Conservation (phyloP, 495 filamentous ascomycete species). For the Delitschia confertaspora region DNA sequence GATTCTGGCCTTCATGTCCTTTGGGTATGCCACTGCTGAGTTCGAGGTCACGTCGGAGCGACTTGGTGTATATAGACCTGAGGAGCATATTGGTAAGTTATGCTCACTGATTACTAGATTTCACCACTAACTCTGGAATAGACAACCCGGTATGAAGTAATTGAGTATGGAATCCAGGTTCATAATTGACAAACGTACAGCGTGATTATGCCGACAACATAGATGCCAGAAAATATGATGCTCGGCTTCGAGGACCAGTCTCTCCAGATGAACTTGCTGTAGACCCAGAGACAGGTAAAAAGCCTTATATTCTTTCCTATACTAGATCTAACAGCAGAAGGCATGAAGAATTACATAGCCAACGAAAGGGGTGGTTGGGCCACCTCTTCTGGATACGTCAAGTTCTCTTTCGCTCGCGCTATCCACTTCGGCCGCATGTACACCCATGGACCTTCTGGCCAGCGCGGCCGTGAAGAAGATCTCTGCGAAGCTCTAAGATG, state of each 20-base stretch:
- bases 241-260: constrained; percentile 72
- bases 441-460: constrained; percentile 54
- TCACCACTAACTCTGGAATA: neutral
- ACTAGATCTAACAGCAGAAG: constrained; percentile 4
- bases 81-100: constrained; percentile 91
- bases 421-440: constrained; percentile 89
- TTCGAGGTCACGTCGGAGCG: constrained; percentile 93
- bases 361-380: constrained; percentile 80
- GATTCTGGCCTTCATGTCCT: constrained; percentile 84
- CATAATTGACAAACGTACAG: neutral
- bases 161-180: neutral
- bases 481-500: constrained; percentile 82
- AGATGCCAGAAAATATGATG: constrained; percentile 78
- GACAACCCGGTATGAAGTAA: constrained; percentile 11
- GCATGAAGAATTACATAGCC: constrained; percentile 99
- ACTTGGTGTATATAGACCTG: constrained; percentile 84
- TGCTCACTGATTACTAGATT: neutral
- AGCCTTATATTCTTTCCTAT: neutral
- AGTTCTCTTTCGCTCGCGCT: constrained; percentile 69
- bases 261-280: constrained; percentile 67
- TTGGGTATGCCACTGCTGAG: constrained; percentile 93
- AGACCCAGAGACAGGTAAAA: constrained; percentile 58
- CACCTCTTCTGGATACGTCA: constrained; percentile 83
- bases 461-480: constrained; percentile 68
- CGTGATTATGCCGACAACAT: constrained; percentile 83